Percentiles rank a stretch among this genome's conserved stretches.
These are phyloP conservation scores for Erigeron canadensis DNA, from an alignment of 129 eudicot genomes.

Conservation along the genomic window DNA sequence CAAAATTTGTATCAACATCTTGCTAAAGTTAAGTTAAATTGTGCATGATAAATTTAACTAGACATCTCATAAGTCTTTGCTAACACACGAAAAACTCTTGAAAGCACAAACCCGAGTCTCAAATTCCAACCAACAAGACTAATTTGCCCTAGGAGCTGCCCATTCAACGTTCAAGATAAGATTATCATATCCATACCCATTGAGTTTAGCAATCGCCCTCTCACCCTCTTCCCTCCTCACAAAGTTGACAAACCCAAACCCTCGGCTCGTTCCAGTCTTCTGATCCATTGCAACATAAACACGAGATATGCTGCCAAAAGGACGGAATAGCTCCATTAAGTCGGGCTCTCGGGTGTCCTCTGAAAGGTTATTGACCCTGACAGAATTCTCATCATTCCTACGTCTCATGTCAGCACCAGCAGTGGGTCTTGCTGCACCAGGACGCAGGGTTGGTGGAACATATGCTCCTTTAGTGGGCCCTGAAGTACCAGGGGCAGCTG, in stretches of 20 bases:
- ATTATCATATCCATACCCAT: slow-evolving; percentile 87
- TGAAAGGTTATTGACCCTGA: slow-evolving; percentile 69
- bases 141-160: slow-evolving; percentile 69
- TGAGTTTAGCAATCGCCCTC: slow-evolving; percentile 72
- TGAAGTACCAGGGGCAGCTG: slow-evolving; percentile 34
- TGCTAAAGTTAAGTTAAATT: too few relatives aligned
- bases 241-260: slow-evolving; percentile 85
- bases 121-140: slow-evolving; percentile 19
- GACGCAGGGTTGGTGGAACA: slow-evolving; percentile 79
- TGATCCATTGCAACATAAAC: slow-evolving; percentile 88
- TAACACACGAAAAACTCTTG: too few relatives aligned
- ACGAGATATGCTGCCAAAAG: slow-evolving; percentile 68
- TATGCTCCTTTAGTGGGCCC: slow-evolving; percentile 54
- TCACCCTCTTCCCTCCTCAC: slow-evolving; percentile 83
- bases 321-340: slow-evolving; percentile 68
- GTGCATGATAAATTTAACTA: too few relatives aligned
- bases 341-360: slow-evolving; percentile 38
- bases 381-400: slow-evolving; percentile 85
- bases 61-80: too few relatives aligned
- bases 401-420: slow-evolving; percentile 79
- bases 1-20: too few relatives aligned
- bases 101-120: too few relatives aligned
- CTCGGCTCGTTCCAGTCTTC: slow-evolving; percentile 84
- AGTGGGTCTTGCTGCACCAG: slow-evolving; percentile 49
- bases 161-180: slow-evolving; percentile 85